Conservation (phyloP, 768 basidiomycete species). For the Cystobasidium ongulense region DNA sequence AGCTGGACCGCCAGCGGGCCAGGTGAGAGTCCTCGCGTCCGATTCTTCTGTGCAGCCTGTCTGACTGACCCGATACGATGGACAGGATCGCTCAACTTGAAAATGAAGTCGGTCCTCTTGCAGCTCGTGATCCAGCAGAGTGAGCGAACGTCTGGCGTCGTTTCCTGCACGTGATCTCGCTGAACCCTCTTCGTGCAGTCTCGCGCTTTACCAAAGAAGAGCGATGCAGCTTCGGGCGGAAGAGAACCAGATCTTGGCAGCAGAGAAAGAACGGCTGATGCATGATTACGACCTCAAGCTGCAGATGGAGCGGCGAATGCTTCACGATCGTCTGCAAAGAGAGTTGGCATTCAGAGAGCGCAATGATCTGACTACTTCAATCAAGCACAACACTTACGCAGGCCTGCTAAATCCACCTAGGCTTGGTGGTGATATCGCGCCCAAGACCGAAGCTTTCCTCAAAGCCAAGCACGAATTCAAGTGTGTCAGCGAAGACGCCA, state of each 20-base stretch:
- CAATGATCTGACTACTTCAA: neutral
- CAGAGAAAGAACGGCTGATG: neutral
- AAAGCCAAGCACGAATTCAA: neutral
- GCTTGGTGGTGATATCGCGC: neutral
- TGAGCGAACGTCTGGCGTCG: too few species aligned
- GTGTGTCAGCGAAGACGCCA: slow-evolving; percentile 8
- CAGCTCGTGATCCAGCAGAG: neutral
- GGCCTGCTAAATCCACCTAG: neutral
- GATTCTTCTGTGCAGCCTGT: neutral
- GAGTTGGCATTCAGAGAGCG: slow-evolving; percentile 6
- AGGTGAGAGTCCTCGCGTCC: neutral
- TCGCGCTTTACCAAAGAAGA: neutral
- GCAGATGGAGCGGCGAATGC: neutral
- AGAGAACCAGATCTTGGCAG: neutral
- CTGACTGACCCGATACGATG: neutral
- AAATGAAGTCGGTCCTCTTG: neutral
- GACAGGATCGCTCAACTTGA: neutral
- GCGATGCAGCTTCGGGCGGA: neutral
- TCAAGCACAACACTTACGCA: neutral
- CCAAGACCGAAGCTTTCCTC: neutral
- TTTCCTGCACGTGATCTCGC: neutral
- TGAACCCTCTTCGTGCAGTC: neutral
- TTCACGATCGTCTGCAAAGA: slow-evolving; percentile 11
- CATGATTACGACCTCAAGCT: slow-evolving; percentile 7
- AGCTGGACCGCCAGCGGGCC: neutral